These are phyloP conservation scores for Cladosporium sp. DNA, from an alignment of 2,329 filamentous ascomycete species.

Conservation along the genomic window DNA sequence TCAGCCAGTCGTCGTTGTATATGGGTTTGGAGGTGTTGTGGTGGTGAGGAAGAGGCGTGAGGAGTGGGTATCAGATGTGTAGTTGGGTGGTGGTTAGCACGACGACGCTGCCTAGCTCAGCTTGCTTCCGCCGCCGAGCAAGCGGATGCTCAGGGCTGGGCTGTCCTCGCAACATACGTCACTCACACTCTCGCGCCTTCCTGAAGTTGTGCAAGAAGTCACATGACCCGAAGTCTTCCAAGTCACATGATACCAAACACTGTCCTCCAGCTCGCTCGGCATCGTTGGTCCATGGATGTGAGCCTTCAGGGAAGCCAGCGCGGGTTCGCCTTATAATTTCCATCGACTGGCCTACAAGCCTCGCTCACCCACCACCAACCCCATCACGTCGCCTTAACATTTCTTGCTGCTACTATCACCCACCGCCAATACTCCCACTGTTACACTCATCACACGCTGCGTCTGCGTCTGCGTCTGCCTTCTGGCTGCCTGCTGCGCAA, in stretches of 20 bases:
- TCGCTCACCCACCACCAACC: background rate
- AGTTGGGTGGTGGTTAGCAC: no score
- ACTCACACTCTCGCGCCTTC: constrained; percentile 6
- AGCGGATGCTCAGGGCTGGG: background rate
- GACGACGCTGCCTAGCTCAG: background rate
- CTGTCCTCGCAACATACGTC: background rate
- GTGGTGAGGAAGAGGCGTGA: no score
- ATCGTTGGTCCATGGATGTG: no score
- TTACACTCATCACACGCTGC: background rate
- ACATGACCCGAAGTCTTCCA: no score
- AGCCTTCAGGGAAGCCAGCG: no score
- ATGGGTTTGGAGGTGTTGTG: background rate
- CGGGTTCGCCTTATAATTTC: background rate
- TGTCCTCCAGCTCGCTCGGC: no score
- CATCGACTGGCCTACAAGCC: background rate
- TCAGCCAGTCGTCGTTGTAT: constrained; percentile 4
- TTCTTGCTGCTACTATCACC: background rate
- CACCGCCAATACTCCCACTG: background rate
- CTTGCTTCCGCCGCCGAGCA: background rate
- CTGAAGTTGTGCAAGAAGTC: background rate
- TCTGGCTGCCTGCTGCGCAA: constrained; percentile 7
- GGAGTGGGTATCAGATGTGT: no score
- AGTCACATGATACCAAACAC: background rate
- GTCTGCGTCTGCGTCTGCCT: background rate
- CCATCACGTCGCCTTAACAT: no score